phyloP scores from a whole-genome alignment of 2,329 filamentous ascomycete genomes.

The Aquanectria penicillioides region DNA sequence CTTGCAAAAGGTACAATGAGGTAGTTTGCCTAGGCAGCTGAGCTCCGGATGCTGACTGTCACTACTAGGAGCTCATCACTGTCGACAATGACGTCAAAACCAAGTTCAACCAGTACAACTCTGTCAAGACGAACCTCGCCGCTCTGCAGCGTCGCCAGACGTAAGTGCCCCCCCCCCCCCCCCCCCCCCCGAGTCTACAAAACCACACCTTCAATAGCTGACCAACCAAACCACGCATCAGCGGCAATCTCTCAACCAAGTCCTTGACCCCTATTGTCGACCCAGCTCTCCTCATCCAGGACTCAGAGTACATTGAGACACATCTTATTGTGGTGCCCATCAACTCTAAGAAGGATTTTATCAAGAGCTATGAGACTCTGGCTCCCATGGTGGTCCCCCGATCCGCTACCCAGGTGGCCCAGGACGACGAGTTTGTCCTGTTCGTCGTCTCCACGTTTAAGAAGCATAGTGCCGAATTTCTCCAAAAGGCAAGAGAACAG shows the following conservation, averaged over 20 bases:
- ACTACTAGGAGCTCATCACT: conserved; percentile 79
- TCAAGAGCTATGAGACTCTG: conserved; percentile 88
- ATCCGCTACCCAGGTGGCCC: conserved; percentile 80
- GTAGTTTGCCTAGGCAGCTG: not conserved
- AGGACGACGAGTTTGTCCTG: conserved; percentile 89
- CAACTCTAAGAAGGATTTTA: conserved; percentile 84
- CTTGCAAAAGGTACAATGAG: conserved; percentile 77
- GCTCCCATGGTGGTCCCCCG: conserved; percentile 93
- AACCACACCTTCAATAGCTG: conserved; percentile 2
- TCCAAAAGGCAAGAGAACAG: conserved; percentile 90
- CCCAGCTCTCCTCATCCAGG: conserved; percentile 80
- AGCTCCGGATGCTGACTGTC: conserved; percentile 13
- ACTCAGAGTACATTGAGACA: conserved; percentile 97
- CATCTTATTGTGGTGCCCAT: conserved; percentile 91
- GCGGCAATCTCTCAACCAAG: conserved; percentile 92
- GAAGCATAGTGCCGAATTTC: conserved; percentile 86
- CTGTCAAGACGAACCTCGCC: conserved; percentile 85
- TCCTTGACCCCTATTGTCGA: conserved; percentile 91
- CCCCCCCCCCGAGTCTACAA: not conserved
- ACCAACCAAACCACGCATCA: conserved; percentile 46
- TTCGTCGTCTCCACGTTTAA: conserved; percentile 94
- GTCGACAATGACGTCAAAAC: conserved; percentile 96
- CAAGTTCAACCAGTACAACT: conserved; percentile 95
- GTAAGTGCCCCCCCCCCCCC: conserved; percentile 67
- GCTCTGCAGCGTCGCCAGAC: conserved; percentile 88